Conservation (phyloP, 805 yeast genomes). For the Ogataea siamensis region DNA sequence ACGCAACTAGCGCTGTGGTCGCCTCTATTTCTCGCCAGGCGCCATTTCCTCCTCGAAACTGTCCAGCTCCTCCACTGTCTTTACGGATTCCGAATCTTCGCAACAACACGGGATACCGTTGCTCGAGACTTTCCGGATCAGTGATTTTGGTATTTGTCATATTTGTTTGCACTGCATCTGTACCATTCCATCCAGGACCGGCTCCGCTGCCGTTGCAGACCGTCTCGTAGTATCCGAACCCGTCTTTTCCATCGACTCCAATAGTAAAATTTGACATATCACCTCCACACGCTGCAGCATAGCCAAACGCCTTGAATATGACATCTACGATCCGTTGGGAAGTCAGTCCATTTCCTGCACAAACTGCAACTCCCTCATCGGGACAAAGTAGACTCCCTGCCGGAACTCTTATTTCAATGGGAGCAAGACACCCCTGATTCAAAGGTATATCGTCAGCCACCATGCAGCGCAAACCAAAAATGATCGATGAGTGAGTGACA, state of each 20-base stretch:
- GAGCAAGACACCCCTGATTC: conserved; percentile 81
- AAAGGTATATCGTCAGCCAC: conserved; percentile 85
- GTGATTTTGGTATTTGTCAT: conserved; percentile 56
- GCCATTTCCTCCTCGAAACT: conserved; percentile 48
- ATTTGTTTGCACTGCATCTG: conserved; percentile 48
- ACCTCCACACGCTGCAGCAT: conserved; percentile 56
- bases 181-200: conserved; percentile 45
- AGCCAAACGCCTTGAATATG: conserved; percentile 50
- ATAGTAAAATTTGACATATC: conserved; percentile 54
- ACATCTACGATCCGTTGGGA: conserved; percentile 54
- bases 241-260: conserved; percentile 43
- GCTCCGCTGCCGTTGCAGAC: conserved; percentile 55
- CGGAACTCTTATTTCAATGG: conserved; percentile 20
- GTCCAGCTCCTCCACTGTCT: conserved; percentile 47
- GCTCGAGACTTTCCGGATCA: conserved; percentile 51
- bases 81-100: conserved; percentile 41
- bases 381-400: conserved; percentile 32
- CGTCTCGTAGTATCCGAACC: conserved; percentile 52
- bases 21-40: conserved; percentile 29
- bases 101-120: conserved; percentile 48
- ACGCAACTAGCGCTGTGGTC: conserved; percentile 12
- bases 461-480: conserved; percentile 79
- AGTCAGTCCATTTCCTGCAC: conserved; percentile 51
- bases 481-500: conserved; percentile 81
- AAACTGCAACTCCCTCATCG: conserved; percentile 47